Base-by-base conservation (phyloP, 768 basidiomycete genomes). In the Hygrocybe punicea region DNA sequence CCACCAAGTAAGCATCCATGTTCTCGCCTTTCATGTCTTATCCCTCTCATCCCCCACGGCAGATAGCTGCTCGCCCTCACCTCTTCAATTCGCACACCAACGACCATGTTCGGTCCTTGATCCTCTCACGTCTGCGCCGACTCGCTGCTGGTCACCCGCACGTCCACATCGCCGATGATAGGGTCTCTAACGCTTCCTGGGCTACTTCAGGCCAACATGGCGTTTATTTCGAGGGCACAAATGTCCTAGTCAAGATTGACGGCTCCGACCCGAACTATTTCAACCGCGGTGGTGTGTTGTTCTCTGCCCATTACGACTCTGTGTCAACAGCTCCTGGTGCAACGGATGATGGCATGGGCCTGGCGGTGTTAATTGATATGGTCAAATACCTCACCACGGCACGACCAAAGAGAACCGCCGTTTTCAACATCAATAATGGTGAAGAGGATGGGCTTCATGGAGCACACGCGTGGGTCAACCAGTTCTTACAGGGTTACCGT, bases 391-490 rank as follows among this genome's bases (percentile, higher is more conserved):
- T 84, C 52, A 74, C 77, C 0, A 69, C 72, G 55, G 73, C 84
- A 39, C 73, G 77, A 6, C 81, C 81, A 1, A 69, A 72, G 40
- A 76, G 84, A 37, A 88, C 87, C 0, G 85, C 85, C 6, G 71
- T 93, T 3, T 91, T 93, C 75, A 90, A 92, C 63, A 80, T 91
- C 67, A 93, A 93, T 68, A 92, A 93, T 58, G 91, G 86, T 1
- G 91, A 93, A 65, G 91, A 93, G 63, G 84, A 89, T 66, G 81
- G 84, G 34, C 67, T 92, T 60, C 79, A 86, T 58, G 91, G 91
- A 21, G 86, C 89, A 7, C 84, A 84, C 64, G 75, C 78, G 81
- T 89, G 75, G 51, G 54, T 55, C 47, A 51, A 5, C 45, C 11
- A 5, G 11, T 68, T 5, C 9, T 11, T 25, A 40, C 7, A 6